Conservation (phyloP, 768 basidiomycete species). For the Phylloporus scabripes region DNA sequence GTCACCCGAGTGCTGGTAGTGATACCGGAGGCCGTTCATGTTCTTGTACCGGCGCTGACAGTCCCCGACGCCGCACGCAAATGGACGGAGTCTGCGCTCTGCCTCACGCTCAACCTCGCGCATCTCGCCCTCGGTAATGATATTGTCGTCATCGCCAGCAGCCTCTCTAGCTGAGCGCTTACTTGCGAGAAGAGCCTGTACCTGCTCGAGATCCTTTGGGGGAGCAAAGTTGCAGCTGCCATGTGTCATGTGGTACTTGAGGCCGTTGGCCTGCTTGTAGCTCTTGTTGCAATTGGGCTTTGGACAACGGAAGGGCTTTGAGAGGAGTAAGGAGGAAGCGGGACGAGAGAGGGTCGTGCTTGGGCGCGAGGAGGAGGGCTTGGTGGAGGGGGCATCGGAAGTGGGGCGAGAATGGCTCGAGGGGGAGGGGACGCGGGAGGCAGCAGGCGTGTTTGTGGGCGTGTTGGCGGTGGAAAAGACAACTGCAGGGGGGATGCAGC, state of each 20-base stretch:
- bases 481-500: constrained; percentile 62
- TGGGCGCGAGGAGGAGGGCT: constrained; percentile 30
- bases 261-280: constrained; percentile 92
- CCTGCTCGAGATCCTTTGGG: constrained; percentile 75
- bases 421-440: constrained; percentile 38
- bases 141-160: constrained; percentile 37
- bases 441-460: constrained; percentile 43
- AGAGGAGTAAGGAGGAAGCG: constrained; percentile 58
- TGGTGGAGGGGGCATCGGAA: constrained; percentile 16
- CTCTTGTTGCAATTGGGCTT: constrained; percentile 94
- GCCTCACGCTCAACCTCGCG: constrained; percentile 79
- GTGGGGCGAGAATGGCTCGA: constrained; percentile 20
- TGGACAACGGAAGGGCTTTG: constrained; percentile 89
- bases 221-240: constrained; percentile 93
- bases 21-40: constrained; percentile 95
- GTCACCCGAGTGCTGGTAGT: constrained; percentile 95
- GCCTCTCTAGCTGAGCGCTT: constrained; percentile 38
- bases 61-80: constrained; percentile 84
- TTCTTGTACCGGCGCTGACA: constrained; percentile 92
- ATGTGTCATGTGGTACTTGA: constrained; percentile 93
- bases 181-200: constrained; percentile 61
- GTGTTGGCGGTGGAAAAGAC: constrained; percentile 49
- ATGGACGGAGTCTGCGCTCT: constrained; percentile 75
- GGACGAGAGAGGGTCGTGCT: constrained; percentile 45
- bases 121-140: constrained; percentile 55